These are phyloP conservation scores for Fusarium sp. DNA, from an alignment of 2,329 filamentous ascomycete species.

Conservation along the genomic window DNA sequence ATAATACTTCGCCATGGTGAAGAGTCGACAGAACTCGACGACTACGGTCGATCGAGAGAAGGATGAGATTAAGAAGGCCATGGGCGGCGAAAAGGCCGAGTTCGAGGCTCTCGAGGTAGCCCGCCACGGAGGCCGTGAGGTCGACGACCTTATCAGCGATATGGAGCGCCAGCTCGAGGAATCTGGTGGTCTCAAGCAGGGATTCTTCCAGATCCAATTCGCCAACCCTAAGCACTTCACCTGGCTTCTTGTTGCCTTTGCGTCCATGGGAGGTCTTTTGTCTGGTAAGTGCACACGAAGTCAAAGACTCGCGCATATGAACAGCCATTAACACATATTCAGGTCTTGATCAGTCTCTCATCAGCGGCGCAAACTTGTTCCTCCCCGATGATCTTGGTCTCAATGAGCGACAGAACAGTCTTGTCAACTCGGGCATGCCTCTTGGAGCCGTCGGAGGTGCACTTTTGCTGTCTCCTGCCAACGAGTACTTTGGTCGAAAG, in stretches of 20 bases:
- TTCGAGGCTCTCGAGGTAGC: conserved; percentile 56
- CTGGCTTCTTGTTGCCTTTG: conserved; percentile 76
- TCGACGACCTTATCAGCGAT: conserved; percentile 57
- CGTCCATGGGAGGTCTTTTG: conserved; percentile 78
- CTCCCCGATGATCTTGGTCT: conserved; percentile 71
- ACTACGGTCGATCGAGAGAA: conserved; percentile 42
- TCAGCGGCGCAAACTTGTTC: conserved; percentile 77
- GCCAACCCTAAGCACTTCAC: conserved; percentile 73
- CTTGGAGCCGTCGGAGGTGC: conserved; percentile 79
- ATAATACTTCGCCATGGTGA: conserved; percentile 27
- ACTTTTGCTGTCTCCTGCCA: conserved; percentile 73
- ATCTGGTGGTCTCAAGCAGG: conserved; percentile 51
- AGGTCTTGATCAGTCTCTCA: conserved; percentile 79
- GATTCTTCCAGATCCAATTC: conserved; percentile 69
- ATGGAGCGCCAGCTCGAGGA: conserved; percentile 59
- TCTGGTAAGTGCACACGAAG: background rate
- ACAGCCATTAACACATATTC: conserved; percentile 58
- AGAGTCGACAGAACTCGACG: conserved; percentile 40
- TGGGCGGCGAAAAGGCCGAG: conserved; percentile 48
- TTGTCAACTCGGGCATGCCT: conserved; percentile 79
- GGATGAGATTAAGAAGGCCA: conserved; percentile 37
- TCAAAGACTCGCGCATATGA: background rate
- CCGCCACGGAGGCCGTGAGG: conserved; percentile 52
- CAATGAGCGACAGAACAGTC: conserved; percentile 68
- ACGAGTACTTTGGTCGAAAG: conserved; percentile 76